These are phyloP conservation scores for Colletotrichum chrysophilum DNA, from an alignment of 2,329 filamentous ascomycete species.

Conservation along the genomic window DNA sequence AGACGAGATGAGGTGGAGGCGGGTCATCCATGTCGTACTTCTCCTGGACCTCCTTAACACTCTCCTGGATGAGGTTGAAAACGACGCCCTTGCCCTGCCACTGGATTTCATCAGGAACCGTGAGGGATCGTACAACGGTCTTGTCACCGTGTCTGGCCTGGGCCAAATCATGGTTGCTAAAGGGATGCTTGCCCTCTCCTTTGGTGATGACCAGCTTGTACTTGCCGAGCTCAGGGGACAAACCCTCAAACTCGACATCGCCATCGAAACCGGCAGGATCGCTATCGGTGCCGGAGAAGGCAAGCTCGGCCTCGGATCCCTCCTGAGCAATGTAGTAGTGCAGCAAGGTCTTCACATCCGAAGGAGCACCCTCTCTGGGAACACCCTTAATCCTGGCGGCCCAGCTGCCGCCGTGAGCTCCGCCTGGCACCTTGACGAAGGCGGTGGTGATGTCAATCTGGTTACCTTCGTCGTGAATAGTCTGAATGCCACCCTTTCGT, in stretches of 20 bases:
- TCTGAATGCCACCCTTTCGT: slow-evolving; percentile 83
- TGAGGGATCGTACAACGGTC: slow-evolving; percentile 77
- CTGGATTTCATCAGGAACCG: slow-evolving; percentile 69
- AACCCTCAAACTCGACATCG: slow-evolving; percentile 74
- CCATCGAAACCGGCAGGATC: slow-evolving; percentile 54
- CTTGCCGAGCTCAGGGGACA: slow-evolving; percentile 73
- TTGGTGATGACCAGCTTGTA: slow-evolving; percentile 81
- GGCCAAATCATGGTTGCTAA: slow-evolving; percentile 70
- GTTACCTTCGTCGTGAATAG: slow-evolving; percentile 89
- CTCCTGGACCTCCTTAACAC: slow-evolving; percentile 54
- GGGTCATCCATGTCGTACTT: slow-evolving; percentile 63
- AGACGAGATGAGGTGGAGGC: slow-evolving; percentile 84
- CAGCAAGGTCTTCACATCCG: slow-evolving; percentile 75
- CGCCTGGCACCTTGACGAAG: slow-evolving; percentile 92
- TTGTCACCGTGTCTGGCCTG: slow-evolving; percentile 74
- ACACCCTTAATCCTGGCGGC: slow-evolving; percentile 85
- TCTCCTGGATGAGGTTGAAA: slow-evolving; percentile 58
- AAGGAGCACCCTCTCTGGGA: slow-evolving; percentile 71
- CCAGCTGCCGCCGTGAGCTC: slow-evolving; percentile 88
- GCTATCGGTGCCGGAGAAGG: slow-evolving; percentile 57
- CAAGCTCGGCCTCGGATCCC: slow-evolving; percentile 69
- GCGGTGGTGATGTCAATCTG: slow-evolving; percentile 88
- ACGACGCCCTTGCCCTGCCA: slow-evolving; percentile 81
- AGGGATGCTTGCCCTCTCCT: slow-evolving; percentile 66
- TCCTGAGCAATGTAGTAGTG: slow-evolving; percentile 86